These are phyloP conservation scores for Multifurca ochricompacta DNA, from an alignment of 768 basidiomycete genomes.

Conservation along the genomic window DNA sequence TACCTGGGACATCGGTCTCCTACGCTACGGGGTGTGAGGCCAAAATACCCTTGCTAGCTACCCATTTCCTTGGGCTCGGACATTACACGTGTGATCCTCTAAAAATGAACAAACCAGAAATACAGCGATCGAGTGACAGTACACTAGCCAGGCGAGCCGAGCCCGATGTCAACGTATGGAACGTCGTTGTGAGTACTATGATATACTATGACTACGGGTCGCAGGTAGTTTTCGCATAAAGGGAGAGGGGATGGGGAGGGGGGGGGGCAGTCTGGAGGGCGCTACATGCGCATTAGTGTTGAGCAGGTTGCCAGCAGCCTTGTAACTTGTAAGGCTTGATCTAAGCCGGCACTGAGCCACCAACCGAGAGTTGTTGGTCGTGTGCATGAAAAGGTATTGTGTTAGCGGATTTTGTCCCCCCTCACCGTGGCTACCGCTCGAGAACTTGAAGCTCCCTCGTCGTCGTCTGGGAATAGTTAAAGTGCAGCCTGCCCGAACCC, in stretches of 20 bases:
- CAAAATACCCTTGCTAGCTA: neutral
- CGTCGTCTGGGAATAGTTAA: neutral
- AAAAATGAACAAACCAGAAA: neutral
- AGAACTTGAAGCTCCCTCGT: too few species aligned
- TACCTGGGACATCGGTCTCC: neutral
- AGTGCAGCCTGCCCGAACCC: neutral
- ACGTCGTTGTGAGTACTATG: neutral
- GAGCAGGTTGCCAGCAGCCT: neutral
- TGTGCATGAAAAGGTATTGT: slow-evolving; percentile 10
- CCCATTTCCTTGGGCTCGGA: neutral
- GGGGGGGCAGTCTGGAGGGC: neutral
- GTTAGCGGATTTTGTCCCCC: neutral
- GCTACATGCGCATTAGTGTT: neutral
- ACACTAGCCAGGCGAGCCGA: neutral
- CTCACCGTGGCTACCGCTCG: neutral
- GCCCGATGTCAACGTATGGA: neutral
- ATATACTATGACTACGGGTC: too few species aligned
- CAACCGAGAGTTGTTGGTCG: slow-evolving; percentile 7
- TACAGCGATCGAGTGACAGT: neutral
- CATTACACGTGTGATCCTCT: neutral
- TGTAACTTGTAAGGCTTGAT: neutral
- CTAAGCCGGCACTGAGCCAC: neutral
- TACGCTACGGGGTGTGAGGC: neutral
- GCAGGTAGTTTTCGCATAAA: too few species aligned
- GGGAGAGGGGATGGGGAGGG: too few species aligned